Conservation (phyloP, 2,329 filamentous ascomycete species). For the Fusarium sp. region DNA sequence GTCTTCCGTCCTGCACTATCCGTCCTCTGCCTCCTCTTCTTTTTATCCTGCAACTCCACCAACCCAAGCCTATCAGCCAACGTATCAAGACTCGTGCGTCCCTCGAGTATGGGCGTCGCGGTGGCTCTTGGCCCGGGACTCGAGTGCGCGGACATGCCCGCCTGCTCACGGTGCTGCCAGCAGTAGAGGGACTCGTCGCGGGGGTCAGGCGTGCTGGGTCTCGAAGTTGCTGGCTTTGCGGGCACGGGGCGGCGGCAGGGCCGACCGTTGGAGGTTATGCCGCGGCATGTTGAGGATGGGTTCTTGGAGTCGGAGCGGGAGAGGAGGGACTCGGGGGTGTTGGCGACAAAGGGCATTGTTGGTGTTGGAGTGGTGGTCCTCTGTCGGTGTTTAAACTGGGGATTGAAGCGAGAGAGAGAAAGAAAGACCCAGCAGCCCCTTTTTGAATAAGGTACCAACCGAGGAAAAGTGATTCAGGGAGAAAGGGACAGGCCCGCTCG, state of each 20-base stretch:
- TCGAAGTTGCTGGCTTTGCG: constrained; percentile 37
- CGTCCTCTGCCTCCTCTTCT: constrained; percentile 34
- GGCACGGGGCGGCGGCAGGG: constrained; percentile 82
- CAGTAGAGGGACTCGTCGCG: constrained; percentile 79
- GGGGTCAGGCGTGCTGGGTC: constrained; percentile 57
- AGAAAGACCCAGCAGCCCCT: neutral
- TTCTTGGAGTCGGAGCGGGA: constrained; percentile 87
- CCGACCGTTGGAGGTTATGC: constrained; percentile 83
- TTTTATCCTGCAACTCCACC: constrained; percentile 69
- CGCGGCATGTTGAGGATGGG: constrained; percentile 85
- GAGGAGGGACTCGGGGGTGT: constrained; percentile 84
- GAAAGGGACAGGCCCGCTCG: constrained; percentile 12
- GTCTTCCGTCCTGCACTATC: constrained; percentile 42
- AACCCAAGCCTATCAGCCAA: constrained; percentile 83
- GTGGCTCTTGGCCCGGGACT: constrained; percentile 58
- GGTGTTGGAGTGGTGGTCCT: neutral
- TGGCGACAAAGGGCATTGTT: constrained; percentile 56
- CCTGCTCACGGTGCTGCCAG: constrained; percentile 96
- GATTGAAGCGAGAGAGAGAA: neutral
- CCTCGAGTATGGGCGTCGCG: constrained; percentile 67
- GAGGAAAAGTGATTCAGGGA: constrained; percentile 25
- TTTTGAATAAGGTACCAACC: neutral
- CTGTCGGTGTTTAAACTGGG: neutral
- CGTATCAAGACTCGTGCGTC: constrained; percentile 86
- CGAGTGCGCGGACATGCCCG: constrained; percentile 60